A percentile compares a stretch with the other conserved stretches of the same genome.
Conservation (phyloP, 176 grass and related monocot species). For the barley (Hordeum vulgare) region DNA sequence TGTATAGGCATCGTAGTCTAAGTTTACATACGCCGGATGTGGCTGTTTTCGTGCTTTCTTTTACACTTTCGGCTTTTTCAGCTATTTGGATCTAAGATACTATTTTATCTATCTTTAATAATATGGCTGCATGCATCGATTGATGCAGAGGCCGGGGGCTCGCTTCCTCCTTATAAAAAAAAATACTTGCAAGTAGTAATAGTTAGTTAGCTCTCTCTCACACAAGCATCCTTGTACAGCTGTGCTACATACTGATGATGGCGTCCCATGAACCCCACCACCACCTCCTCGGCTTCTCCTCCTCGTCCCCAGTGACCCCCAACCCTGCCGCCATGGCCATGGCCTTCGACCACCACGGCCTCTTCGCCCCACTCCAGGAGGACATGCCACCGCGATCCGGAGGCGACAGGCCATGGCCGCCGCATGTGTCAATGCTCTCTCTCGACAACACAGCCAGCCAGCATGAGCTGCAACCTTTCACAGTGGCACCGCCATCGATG, state of each 20-base stretch:
- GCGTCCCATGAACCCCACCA: neutral
- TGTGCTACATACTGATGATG: neutral
- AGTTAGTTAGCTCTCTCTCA: too few species aligned
- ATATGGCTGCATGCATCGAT: too few species aligned
- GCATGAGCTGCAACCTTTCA: neutral
- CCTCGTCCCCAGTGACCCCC: neutral
- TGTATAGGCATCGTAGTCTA: too few species aligned
- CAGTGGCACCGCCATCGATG: neutral
- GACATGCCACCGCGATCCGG: neutral
- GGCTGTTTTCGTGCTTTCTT: too few species aligned
- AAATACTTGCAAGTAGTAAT: too few species aligned
- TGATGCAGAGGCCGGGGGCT: too few species aligned
- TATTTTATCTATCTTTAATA: too few species aligned
- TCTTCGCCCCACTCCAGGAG: neutral
- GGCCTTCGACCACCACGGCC: constrained; percentile 16
- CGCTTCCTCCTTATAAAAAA: too few species aligned
- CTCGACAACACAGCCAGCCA: neutral
- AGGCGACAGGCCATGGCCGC: neutral
- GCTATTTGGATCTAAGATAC: too few species aligned
- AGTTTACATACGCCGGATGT: too few species aligned
- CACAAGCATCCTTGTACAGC: neutral
- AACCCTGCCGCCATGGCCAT: neutral
- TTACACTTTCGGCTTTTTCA: too few species aligned
- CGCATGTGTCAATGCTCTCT: neutral
- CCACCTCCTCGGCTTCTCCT: constrained; percentile 32